A percentile compares a stretch with the other conserved stretches of the same genome.
phyloP scores from a whole-genome alignment of 495 filamentous ascomycete species.

The Penicillium odoratum region DNA sequence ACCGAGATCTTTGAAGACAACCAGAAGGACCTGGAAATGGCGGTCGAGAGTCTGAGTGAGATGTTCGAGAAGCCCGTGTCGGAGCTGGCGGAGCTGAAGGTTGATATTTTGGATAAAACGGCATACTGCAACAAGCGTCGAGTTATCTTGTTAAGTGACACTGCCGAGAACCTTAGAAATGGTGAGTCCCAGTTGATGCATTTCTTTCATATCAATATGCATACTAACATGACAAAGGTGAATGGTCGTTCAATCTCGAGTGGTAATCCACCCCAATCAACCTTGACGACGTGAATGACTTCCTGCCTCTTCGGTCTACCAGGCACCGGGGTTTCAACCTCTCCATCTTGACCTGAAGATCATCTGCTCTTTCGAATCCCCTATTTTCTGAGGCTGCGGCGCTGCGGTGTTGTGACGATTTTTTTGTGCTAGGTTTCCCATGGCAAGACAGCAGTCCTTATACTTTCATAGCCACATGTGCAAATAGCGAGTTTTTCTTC shows the following conservation, averaged over 20 bases:
- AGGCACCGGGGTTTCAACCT: neutral
- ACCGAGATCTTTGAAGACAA: slow-evolving; percentile 99
- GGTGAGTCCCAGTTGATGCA: slow-evolving; percentile 54
- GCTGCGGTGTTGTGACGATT: slow-evolving; percentile 23
- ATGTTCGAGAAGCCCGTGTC: slow-evolving; percentile 96
- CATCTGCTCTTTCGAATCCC: neutral
- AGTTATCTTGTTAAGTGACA: slow-evolving; percentile 85
- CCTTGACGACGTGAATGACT: slow-evolving; percentile 39
- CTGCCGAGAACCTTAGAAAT: slow-evolving; percentile 83
- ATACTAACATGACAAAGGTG: slow-evolving; percentile 29
- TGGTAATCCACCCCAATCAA: slow-evolving; percentile 26
- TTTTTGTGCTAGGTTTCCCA: slow-evolving; percentile 10
- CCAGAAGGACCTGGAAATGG: slow-evolving; percentile 96
- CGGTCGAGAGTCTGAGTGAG: slow-evolving; percentile 89
- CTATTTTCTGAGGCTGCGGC: slow-evolving; percentile 12
- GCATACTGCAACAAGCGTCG: slow-evolving; percentile 91
- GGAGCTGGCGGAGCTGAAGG: slow-evolving; percentile 82
- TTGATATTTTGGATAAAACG: slow-evolving; percentile 98
- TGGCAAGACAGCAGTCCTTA: slow-evolving; percentile 13
- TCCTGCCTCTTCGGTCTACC: slow-evolving; percentile 1
- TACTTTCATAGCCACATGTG: slow-evolving; percentile 8
- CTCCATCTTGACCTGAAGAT: neutral
- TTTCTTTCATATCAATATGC: neutral
- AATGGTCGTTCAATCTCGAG: slow-evolving; percentile 48
- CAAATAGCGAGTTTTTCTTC: slow-evolving; percentile 13